These are phyloP conservation scores for Acer campestre DNA, from an alignment of 345 rosid species.

Conservation along the genomic window DNA sequence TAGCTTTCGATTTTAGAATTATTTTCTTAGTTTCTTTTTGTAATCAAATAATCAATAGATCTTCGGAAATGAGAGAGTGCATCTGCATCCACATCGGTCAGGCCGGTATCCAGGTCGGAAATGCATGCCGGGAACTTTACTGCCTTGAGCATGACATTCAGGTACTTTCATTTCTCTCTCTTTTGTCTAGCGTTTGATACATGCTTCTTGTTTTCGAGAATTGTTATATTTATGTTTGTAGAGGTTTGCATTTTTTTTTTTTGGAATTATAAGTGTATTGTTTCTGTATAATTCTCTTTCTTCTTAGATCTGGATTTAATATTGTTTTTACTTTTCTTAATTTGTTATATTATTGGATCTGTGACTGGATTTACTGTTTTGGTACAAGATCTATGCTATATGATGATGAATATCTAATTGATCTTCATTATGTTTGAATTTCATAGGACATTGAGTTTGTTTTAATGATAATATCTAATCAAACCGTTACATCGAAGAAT, in stretches of 20 bases:
- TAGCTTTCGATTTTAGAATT: not conserved
- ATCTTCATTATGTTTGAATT: not conserved
- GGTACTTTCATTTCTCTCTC: constrained; percentile 25
- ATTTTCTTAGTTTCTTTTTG: not conserved
- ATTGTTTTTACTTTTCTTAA: not conserved
- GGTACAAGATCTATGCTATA: not conserved
- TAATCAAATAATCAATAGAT: not conserved
- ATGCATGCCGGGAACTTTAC: constrained; percentile 64
- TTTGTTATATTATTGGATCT: not conserved
- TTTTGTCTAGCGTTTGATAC: not conserved
- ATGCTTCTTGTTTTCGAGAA: not conserved
- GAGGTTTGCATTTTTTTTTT: not conserved
- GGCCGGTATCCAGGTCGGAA: constrained; percentile 68
- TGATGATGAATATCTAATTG: not conserved
- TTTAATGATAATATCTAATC: too few species aligned
- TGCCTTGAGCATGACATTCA: constrained; percentile 58
- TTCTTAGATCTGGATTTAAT: not conserved
- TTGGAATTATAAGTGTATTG: not conserved
- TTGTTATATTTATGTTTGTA: not conserved
- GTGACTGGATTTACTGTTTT: not conserved
- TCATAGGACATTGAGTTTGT: not conserved
- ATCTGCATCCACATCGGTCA: constrained; percentile 59
- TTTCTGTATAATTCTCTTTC: not conserved
- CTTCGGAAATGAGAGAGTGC: constrained; percentile 52
- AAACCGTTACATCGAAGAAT: too few species aligned